Conservation (phyloP, 1,284 basidiomycete species). For the Naganishia albida region DNA sequence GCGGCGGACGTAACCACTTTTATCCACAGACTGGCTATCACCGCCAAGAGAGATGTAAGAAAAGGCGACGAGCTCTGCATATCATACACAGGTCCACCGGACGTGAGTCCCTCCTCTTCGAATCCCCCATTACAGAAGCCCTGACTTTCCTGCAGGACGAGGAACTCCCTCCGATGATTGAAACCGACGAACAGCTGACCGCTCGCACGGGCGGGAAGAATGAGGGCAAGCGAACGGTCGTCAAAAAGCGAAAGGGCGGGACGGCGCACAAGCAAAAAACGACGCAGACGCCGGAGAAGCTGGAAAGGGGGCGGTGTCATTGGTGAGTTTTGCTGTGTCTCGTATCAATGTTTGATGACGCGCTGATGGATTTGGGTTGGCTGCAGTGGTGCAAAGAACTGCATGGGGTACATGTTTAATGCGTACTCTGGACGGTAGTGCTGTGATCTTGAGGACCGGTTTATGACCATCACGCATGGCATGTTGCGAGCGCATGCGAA, state of each 20-base stretch:
- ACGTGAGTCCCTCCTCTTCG: constrained; percentile 8
- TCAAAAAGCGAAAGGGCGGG: constrained; percentile 29
- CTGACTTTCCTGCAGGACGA: constrained; percentile 5
- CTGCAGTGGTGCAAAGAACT: constrained; percentile 19
- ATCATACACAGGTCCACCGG: constrained; percentile 65
- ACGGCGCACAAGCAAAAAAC: constrained; percentile 27
- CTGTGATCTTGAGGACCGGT: no score
- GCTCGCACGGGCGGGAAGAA: constrained; percentile 17
- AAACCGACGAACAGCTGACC: constrained; percentile 22
- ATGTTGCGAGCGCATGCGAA: no score
- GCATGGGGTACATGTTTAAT: constrained; percentile 28
- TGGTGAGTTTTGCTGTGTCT: neutral
- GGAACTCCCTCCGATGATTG: constrained; percentile 16
- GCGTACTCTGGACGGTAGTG: constrained; percentile 13
- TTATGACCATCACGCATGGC: neutral
- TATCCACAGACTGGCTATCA: constrained; percentile 61
- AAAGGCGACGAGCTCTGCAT: constrained; percentile 77
- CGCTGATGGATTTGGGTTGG: neutral
- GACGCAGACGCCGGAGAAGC: constrained; percentile 15
- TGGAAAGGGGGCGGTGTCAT: constrained; percentile 19
- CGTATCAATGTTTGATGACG: neutral
- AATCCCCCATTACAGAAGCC: no score
- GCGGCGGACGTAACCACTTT: neutral
- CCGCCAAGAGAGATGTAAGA: constrained; percentile 66
- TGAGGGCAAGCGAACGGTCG: constrained; percentile 17